Evolutionary conservation across 2,329 filamentous ascomycete genomes (phyloP), one percentile per base, ranked within the genome.

Genomic region (Cordyceps tenuipes): DNA sequence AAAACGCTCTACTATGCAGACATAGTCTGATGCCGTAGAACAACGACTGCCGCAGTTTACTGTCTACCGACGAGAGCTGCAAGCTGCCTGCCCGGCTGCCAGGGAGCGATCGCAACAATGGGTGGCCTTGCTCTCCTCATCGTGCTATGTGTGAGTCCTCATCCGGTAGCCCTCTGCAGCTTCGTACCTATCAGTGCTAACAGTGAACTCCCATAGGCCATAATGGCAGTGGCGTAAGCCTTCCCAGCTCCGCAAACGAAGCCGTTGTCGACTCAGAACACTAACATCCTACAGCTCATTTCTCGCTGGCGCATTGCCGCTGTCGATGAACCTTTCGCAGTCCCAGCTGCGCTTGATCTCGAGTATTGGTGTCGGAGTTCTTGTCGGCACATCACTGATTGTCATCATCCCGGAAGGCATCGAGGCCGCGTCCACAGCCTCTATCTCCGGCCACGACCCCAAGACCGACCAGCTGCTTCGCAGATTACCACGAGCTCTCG

Each of bases 391-490:
- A 31, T 93, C 93, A 1, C 82, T 99, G 64, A 93, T 97, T 64
- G 91, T 99, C 36, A 97, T 99, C 69, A 96, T 99, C 68, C 94
- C 94, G 0, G 94, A 99, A 73, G 94, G 94, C 43, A 87, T 97
- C 62, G 92, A 97, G 71, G 93, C 94, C 3, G 82, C 97, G 61
- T 90, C 94, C 66, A 85, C 80, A 15, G 76, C 81, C 3, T 73
- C 75, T 2, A 71, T 76, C 61, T 66, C 71, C 7, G 64, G 71
- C 10, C 75, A 77, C 51, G 66, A 73, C 55, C 75, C 76, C 65
- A 69, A 69, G 60, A 64, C 69, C 17, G 66, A 71, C 60, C 69
- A 65, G 34, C 59, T 75, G 29, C 65, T 70, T 51, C 70, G 66
- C 59, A 66, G 73, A 62, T 68, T 66, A 36, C 73, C 72, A 2